Evolutionary conservation across 2,329 filamentous ascomycete genomes (phyloP).

Genomic region (Aschersonia sp.): DNA sequence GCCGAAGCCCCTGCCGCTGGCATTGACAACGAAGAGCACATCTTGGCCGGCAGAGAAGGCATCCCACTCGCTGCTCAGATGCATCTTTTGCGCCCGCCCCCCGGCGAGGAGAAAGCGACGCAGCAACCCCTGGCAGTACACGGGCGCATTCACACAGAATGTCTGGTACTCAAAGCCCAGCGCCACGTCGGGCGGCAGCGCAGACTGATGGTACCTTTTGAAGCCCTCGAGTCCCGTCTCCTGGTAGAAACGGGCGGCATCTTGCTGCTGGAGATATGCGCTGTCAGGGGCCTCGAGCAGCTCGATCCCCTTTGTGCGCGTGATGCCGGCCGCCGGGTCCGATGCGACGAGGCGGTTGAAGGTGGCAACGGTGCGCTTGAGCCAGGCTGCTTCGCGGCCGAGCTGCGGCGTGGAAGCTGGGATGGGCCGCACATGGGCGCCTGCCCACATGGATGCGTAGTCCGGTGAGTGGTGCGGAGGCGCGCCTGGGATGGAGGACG

Average conservation of each 20-base stretch:
- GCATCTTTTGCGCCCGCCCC: slow-evolving; percentile 12
- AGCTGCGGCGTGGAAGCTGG: slow-evolving; percentile 20
- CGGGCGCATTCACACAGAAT: slow-evolving; percentile 39
- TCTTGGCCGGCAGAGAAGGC: slow-evolving; percentile 11
- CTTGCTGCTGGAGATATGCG: slow-evolving; percentile 20
- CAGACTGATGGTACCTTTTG: slow-evolving; percentile 13
- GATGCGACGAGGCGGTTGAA: slow-evolving; percentile 9
- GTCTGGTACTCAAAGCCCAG: slow-evolving; percentile 37
- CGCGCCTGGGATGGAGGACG: slow-evolving; percentile 16
- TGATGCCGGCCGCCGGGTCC: slow-evolving; percentile 27
- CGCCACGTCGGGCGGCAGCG: slow-evolving; percentile 26
- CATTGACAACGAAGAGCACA: slow-evolving; percentile 16
- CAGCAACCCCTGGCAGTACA: slow-evolving; percentile 29
- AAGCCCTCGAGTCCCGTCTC: slow-evolving; percentile 16
- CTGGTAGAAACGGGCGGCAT: slow-evolving; percentile 9
- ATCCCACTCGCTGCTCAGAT: slow-evolving; percentile 17
- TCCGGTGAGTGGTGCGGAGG: slow-evolving; percentile 18
- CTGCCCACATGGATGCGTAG: slow-evolving; percentile 43
- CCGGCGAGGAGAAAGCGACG: slow-evolving; percentile 16
- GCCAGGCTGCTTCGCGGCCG: slow-evolving; percentile 16
- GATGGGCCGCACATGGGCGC: slow-evolving; percentile 39
- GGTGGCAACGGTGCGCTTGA: slow-evolving; percentile 13
- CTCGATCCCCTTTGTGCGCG: slow-evolving; percentile 33
- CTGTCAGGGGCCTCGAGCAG: slow-evolving; percentile 30
- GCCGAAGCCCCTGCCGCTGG: slow-evolving; percentile 18